Conservation (phyloP, 2,329 filamentous ascomycete genomes). For the Geosmithia morbida region DNA sequence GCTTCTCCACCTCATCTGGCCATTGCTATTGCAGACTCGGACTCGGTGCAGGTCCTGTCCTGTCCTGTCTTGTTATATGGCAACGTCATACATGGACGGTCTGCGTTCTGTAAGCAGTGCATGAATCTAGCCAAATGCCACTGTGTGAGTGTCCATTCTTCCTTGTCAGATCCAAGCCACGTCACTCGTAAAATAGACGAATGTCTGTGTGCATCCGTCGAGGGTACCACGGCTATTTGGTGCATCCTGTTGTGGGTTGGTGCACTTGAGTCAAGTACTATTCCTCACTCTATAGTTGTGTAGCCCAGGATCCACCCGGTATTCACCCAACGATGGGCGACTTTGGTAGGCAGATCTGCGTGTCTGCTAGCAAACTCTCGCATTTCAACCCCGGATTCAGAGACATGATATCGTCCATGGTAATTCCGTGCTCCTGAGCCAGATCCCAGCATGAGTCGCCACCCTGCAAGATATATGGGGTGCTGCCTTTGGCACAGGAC, state of each 20-base stretch:
- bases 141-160: neutral
- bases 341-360: conserved; percentile 28
- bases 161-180: neutral
- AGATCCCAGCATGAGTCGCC: conserved; percentile 41
- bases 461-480: conserved; percentile 22
- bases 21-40: neutral
- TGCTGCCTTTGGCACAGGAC: conserved; percentile 14
- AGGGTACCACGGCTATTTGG: neutral
- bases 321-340: conserved; percentile 1
- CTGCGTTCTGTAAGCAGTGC: neutral
- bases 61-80: neutral
- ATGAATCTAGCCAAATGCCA: neutral
- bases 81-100: neutral
- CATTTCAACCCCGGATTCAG: conserved; percentile 33
- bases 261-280: neutral
- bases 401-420: conserved; percentile 28
- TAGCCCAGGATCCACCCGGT: neutral
- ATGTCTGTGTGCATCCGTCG: neutral
- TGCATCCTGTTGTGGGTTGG: neutral
- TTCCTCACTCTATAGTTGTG: neutral
- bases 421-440: conserved; percentile 24
- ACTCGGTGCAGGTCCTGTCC: neutral
- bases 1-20: neutral
- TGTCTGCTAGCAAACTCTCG: conserved; percentile 24
- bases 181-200: neutral